These are phyloP conservation scores for Trichoderma sp. DNA, from an alignment of 2,329 filamentous ascomycete genomes.

Conservation along the genomic window DNA sequence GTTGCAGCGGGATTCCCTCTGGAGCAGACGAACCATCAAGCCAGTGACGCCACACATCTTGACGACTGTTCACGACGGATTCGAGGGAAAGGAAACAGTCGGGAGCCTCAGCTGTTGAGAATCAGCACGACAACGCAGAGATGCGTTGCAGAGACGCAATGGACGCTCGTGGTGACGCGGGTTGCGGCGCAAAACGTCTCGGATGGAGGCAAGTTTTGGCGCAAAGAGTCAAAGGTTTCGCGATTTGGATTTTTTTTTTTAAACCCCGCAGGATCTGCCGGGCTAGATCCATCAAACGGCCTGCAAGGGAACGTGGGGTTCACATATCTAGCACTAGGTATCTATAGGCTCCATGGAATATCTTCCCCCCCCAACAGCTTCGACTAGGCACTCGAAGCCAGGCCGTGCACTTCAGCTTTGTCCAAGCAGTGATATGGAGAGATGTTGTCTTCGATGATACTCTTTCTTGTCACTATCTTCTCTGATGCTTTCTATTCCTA, in stretches of 20 bases:
- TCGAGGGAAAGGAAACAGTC: not conserved
- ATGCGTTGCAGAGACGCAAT: not conserved
- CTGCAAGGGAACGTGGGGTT: slow-evolving; percentile 14
- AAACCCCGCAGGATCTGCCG: slow-evolving; percentile 14
- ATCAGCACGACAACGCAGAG: not conserved
- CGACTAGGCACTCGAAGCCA: not conserved
- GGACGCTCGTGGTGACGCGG: not conserved
- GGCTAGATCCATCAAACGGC: slow-evolving; percentile 2
- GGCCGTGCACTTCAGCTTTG: not conserved
- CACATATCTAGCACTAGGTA: no score
- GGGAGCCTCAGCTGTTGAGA: no score
- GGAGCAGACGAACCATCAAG: slow-evolving; percentile 18
- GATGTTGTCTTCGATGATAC: no score
- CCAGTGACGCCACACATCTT: slow-evolving; percentile 24
- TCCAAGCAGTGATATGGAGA: not conserved
- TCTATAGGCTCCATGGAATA: no score
- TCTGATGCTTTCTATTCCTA: not conserved
- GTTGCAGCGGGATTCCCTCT: slow-evolving; percentile 4
- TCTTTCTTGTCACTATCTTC: no score
- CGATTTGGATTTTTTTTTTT: slow-evolving; percentile 1
- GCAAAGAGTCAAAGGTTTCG: slow-evolving; percentile 8
- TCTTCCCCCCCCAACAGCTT: not conserved
- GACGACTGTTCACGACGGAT: not conserved
- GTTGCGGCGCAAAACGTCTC: slow-evolving; percentile 6
- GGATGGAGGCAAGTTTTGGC: not conserved